Evolutionary conservation across 257 asterid genomes (phyloP).

Genomic region (Penstemon eatonii): DNA sequence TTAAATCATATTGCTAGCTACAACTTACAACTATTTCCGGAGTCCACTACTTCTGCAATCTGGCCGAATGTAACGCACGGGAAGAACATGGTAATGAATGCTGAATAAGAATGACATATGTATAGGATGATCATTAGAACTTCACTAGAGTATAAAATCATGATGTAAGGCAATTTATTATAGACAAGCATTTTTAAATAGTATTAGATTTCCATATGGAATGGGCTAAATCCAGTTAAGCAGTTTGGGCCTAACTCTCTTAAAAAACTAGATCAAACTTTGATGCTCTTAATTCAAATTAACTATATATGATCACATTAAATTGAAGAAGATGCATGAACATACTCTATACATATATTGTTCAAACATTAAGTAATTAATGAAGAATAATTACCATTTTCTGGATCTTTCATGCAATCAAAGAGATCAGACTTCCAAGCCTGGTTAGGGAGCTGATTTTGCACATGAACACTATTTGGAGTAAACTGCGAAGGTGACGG

Average conservation of each 20-base stretch:
- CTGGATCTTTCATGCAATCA: conserved; percentile 57
- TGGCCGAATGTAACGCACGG: conserved; percentile 72
- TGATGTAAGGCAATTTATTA: not conserved
- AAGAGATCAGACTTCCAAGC: conserved; percentile 51
- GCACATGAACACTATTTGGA: not conserved
- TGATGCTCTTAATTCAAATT: too few species aligned
- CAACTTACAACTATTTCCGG: conserved; percentile 49
- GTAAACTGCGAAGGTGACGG: conserved; percentile 15
- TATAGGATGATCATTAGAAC: not conserved
- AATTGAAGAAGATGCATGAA: too few species aligned
- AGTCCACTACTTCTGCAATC: conserved; percentile 61
- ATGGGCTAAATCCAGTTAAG: too few species aligned
- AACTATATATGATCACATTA: too few species aligned
- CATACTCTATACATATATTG: too few species aligned
- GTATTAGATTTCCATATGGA: too few species aligned
- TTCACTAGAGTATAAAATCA: not conserved
- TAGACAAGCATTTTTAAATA: too few species aligned
- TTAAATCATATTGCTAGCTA: too few species aligned
- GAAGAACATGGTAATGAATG: conserved; percentile 39
- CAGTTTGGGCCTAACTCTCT: too few species aligned
- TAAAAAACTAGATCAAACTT: too few species aligned
- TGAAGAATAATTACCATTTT: conserved; percentile 38
- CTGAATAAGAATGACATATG: conserved; percentile 26
- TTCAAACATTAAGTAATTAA: too few species aligned
- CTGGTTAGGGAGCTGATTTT: conserved; percentile 8